phyloP scores from a whole-genome alignment of 2,329 filamentous ascomycete species.

The Fusarium sp. region DNA sequence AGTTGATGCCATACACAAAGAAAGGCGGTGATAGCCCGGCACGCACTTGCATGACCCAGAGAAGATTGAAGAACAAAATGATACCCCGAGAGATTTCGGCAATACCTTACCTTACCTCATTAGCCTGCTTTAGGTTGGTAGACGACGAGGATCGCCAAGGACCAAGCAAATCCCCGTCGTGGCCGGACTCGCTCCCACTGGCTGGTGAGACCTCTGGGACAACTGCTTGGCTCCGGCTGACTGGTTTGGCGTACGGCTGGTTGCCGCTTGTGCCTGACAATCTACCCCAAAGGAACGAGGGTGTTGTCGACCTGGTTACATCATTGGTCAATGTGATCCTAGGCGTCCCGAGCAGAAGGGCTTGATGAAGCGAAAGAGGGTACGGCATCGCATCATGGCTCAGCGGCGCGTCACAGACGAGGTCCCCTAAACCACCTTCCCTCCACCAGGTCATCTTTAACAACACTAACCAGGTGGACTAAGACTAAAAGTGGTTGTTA shows the following conservation, averaged over 20 bases:
- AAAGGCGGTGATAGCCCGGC: conserved; percentile 18
- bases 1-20: not conserved
- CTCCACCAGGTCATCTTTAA: conserved; percentile 1
- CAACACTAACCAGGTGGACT: not conserved
- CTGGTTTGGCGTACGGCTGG: conserved; percentile 32
- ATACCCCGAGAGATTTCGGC: conserved; percentile 1
- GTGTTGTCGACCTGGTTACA: not conserved
- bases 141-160: not conserved
- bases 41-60: conserved; percentile 10
- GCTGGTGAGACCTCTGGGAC: not conserved
- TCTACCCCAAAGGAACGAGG: conserved; percentile 24
- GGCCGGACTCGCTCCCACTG: conserved; percentile 20
- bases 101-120: not conserved
- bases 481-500: not conserved
- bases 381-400: conserved; percentile 18
- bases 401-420: conserved; percentile 20
- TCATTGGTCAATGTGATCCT: conserved; percentile 3
- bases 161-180: conserved; percentile 8
- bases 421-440: conserved; percentile 14
- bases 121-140: not conserved
- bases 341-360: not conserved
- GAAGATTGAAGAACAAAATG: conserved; percentile 14
- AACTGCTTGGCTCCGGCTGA: conserved; percentile 19
- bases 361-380: conserved; percentile 21
- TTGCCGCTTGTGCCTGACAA: conserved; percentile 32